These are phyloP conservation scores for Leccinum uliginosum DNA, from an alignment of 768 basidiomycete genomes.

Conservation along the genomic window DNA sequence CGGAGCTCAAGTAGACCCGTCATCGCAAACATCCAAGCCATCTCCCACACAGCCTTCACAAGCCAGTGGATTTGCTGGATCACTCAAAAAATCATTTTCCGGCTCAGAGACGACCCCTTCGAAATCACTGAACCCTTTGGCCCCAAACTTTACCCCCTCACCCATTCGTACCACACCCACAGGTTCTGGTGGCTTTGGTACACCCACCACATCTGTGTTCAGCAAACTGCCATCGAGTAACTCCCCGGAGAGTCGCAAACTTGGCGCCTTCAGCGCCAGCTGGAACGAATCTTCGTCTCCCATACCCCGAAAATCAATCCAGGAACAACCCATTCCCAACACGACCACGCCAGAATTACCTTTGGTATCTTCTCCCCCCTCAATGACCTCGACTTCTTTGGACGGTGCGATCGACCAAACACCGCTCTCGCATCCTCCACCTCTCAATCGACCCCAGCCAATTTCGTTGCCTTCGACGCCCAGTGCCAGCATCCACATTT, in stretches of 20 bases:
- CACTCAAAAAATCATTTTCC: not conserved
- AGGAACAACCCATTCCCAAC: not conserved
- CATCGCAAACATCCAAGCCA: not conserved
- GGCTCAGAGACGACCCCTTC: slow-evolving; percentile 5
- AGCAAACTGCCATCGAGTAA: not conserved
- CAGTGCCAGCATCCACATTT: slow-evolving; percentile 18
- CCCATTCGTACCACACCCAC: not conserved
- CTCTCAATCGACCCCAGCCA: slow-evolving; percentile 25
- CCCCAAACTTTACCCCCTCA: slow-evolving; percentile 13
- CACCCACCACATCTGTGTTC: not conserved
- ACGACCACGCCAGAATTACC: not conserved
- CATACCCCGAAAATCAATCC: slow-evolving; percentile 1
- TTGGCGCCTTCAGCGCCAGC: not conserved
- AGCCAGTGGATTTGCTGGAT: not conserved
- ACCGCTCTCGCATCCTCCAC: slow-evolving; percentile 23
- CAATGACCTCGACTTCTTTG: slow-evolving; percentile 5
- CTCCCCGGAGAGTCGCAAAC: not conserved
- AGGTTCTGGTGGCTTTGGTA: not conserved
- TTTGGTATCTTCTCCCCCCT: slow-evolving; percentile 14
- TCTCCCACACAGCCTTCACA: slow-evolving; percentile 1
- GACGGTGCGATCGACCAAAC: slow-evolving; percentile 9
- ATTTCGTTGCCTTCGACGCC: slow-evolving; percentile 34
- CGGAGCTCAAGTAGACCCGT: not conserved
- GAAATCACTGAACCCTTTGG: slow-evolving; percentile 19
- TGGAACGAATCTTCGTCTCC: not conserved